phyloP scores from a whole-genome alignment of 2,329 filamentous ascomycete species.

The Leptographium procerum region DNA sequence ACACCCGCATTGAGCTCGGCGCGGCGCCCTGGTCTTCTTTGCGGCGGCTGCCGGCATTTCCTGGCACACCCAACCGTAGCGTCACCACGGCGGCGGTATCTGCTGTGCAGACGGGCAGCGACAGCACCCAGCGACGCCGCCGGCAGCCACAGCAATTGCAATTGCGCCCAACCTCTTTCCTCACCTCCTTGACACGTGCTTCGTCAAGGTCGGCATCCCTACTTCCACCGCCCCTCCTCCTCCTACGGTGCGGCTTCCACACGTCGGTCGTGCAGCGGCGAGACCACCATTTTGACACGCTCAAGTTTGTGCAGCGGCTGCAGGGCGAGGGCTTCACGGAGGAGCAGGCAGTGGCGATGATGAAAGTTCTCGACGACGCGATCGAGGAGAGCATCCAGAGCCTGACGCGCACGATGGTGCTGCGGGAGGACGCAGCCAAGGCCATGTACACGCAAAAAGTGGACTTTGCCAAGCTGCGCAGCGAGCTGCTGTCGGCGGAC shows the following conservation, averaged over 20 bases:
- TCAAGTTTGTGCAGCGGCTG: conserved; percentile 89
- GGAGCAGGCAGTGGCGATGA: conserved; percentile 93
- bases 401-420: conserved; percentile 92
- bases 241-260: conserved; percentile 42
- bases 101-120: background rate
- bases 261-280: conserved; percentile 48
- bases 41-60: background rate
- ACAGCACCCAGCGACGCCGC: background rate
- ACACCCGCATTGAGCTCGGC: conserved; percentile 11
- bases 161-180: no score
- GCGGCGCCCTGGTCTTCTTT: background rate
- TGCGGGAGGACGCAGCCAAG: conserved; percentile 83
- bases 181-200: background rate
- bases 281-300: conserved; percentile 95
- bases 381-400: conserved; percentile 98
- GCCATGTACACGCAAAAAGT: conserved; percentile 80
- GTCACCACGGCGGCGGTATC: background rate
- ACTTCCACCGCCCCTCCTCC: background rate
- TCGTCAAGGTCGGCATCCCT: no score
- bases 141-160: background rate
- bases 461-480: conserved; percentile 93
- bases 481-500: conserved; percentile 84
- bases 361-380: conserved; percentile 92
- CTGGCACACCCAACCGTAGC: background rate
- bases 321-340: conserved; percentile 91